Evolutionary conservation across 352 stramenopile species (phyloP).

Genomic region (Phytophthora parvispora): DNA sequence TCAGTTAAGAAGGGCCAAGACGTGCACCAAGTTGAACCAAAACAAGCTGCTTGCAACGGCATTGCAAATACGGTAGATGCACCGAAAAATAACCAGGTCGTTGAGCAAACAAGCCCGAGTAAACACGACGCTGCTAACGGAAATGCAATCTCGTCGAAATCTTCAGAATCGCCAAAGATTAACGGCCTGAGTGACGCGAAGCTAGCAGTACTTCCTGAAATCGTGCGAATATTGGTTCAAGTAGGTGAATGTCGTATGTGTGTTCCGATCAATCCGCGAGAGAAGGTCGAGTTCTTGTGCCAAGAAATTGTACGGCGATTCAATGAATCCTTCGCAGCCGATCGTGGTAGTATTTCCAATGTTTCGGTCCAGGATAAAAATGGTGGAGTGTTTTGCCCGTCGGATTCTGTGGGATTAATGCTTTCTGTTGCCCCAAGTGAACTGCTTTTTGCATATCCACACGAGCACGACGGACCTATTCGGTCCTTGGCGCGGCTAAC

Average conservation of each 20-base stretch:
- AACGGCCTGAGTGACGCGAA: constrained; percentile 18
- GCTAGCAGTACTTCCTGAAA: constrained; percentile 35
- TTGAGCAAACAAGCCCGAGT: neutral
- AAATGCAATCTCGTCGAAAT: neutral
- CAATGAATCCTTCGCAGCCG: constrained; percentile 61
- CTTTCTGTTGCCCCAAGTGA: constrained; percentile 26
- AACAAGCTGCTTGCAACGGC: neutral
- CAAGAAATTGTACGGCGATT: constrained; percentile 67
- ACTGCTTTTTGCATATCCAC: constrained; percentile 35
- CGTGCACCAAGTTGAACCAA: neutral
- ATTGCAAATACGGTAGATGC: neutral
- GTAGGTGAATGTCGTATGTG: constrained; percentile 61
- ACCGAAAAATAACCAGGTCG: neutral
- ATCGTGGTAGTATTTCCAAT: constrained; percentile 32
- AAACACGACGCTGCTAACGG: neutral
- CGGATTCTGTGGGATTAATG: constrained; percentile 55
- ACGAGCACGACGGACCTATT: constrained; percentile 20
- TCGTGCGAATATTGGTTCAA: constrained; percentile 69
- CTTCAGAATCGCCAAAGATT: constrained; percentile 1
- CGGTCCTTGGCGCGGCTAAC: constrained; percentile 28
- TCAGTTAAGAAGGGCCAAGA: constrained; percentile 10
- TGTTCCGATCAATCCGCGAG: constrained; percentile 64
- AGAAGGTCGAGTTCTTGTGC: constrained; percentile 54
- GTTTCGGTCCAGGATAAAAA: constrained; percentile 68
- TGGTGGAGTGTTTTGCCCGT: constrained; percentile 60